Percentiles rank a stretch among this genome's conserved stretches.
Conservation (phyloP, 345 rosid species). For the Hypericum perforatum region DNA sequence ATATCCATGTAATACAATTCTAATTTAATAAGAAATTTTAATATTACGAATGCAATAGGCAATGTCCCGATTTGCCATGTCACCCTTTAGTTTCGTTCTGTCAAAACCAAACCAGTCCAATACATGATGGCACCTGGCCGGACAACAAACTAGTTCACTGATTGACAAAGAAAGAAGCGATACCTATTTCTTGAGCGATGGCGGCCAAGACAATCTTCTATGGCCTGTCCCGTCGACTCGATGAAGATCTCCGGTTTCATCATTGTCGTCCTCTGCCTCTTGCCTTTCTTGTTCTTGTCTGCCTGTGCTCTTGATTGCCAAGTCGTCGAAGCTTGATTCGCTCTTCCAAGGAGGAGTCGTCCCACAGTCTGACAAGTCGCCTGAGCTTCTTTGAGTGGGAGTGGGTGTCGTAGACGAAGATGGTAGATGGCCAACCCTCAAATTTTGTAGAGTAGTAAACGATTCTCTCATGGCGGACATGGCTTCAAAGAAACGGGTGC, state of each 20-base stretch:
- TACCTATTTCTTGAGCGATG: conserved; percentile 20
- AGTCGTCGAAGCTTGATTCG: conserved; percentile 56
- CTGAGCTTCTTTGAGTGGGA: conserved; percentile 24
- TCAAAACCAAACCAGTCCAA: too few relatives aligned
- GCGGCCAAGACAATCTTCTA: conserved; percentile 91
- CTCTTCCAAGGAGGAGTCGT: conserved; percentile 73
- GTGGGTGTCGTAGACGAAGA: conserved; percentile 56
- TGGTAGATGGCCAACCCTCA: conserved; percentile 63
- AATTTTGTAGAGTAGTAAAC: conserved; percentile 70
- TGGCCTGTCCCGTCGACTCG: conserved; percentile 36
- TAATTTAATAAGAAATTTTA: too few relatives aligned
- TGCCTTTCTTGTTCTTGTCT: conserved; percentile 31
- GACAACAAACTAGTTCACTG: too few relatives aligned
- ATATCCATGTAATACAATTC: too few relatives aligned
- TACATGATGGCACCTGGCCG: too few relatives aligned
- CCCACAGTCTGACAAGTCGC: conserved; percentile 36
- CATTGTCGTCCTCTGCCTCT: conserved; percentile 35
- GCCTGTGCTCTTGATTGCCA: conserved; percentile 32
- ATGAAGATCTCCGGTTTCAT: conserved; percentile 27
- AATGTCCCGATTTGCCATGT: too few relatives aligned
- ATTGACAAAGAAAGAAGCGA: too few relatives aligned
- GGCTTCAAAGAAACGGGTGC: conserved; percentile 94
- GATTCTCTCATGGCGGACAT: conserved; percentile 99
- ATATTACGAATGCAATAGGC: too few relatives aligned
- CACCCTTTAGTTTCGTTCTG: too few relatives aligned